Evolutionary conservation across 2,329 filamentous ascomycete species (phyloP), one percentile per base, ranked within the genome.

Genomic region (Cladosporium sp.): DNA sequence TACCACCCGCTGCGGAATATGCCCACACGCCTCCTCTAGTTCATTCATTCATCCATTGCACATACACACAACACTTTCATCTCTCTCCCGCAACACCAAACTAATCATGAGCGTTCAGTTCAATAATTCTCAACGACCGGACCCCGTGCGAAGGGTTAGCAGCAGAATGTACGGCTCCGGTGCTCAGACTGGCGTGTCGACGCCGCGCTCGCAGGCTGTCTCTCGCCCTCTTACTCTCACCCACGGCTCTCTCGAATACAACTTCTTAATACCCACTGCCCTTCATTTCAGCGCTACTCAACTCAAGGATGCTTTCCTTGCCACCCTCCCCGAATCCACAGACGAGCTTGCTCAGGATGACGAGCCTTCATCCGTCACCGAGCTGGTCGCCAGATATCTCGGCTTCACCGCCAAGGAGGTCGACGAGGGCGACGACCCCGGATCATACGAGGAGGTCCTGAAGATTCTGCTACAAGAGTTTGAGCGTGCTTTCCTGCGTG

Each of bases 271-370:
- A 77, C 94, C 95, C 66, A 98, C 95, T 72, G 91, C 89, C 75
- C 88, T 97, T 69, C 95, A 99, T 82, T 99, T 96, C 84, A 93
- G 95, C 80, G 95, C 95, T 74, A 91, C 93, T 67, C 92, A 97
- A 82, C 85, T 98, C 76, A 96, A 94, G 84, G 93, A 97, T 73
- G 87, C 89, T 71, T 99, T 99, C 82, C 86, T 88, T 70, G 86
- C 91, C 57, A 92, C 89, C 70, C 86, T 99, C 72, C 96, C 96
- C 63, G 85, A 89, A 74, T 91, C 95, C 65, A 99, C 96, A 77
- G 95, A 99, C 78, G 95, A 99, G 84, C 88, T 98, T 70, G 96
- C 95, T 67, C 93, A 94, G 77, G 96, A 99, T 83, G 95, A 99
- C 74, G 96, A 99, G 84, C 95, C 95, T n/a, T 98, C 95, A 43